Evolutionary conservation across 805 yeast species (phyloP), one percentile per base, ranked within the genome.

Genomic region (Torulaspora quercuum): DNA sequence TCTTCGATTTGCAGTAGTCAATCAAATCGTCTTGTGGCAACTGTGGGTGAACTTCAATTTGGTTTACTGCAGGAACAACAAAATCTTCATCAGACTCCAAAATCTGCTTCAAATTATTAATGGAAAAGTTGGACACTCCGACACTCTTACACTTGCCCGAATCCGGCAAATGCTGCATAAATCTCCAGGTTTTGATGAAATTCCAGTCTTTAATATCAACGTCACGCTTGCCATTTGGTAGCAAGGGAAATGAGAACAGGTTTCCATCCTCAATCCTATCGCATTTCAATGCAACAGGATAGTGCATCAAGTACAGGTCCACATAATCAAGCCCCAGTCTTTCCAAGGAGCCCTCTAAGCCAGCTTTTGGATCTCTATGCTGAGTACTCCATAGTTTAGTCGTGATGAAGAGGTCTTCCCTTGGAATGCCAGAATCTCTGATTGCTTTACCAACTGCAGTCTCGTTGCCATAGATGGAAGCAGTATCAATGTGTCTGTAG

Each of bases 401-500:
- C 47, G 88, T 81, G 48, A 83, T 66, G 48, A 79, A 83, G 16
- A 83, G 53, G 29, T 81, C 80, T 14, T 70, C 70, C 55, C 92
- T 71, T 42, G 78, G 76, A 20, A 82, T 64, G 10, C 82, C 82
- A 25, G 80, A 63, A 31, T 75, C 79, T 35, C 61, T 70, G 31
- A 73, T 65, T 16, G 75, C 78, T 41, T 59, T 61, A n/a, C 86
- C 84, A 35, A 82, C 81, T 34, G 71, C 74, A 30, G 55, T 76
- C 59, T 83, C 90, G 52, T 82, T 82, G 5, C 69, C 65, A 62
- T 83, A 84, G 32, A 70, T 68, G 26, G 78, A 75, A 22, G 94
- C 92, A 12, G 86, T 75, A 60, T 84, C 94, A 46, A 85, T 79
- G 59, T 84, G 94, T 46, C 76, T 71, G 65, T 82, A 82, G 18